Percentiles rank a stretch among this genome's conserved stretches.
These are phyloP conservation scores for Lolium multiflorum DNA, from an alignment of 176 grass and related monocot genomes.

Conservation along the genomic window DNA sequence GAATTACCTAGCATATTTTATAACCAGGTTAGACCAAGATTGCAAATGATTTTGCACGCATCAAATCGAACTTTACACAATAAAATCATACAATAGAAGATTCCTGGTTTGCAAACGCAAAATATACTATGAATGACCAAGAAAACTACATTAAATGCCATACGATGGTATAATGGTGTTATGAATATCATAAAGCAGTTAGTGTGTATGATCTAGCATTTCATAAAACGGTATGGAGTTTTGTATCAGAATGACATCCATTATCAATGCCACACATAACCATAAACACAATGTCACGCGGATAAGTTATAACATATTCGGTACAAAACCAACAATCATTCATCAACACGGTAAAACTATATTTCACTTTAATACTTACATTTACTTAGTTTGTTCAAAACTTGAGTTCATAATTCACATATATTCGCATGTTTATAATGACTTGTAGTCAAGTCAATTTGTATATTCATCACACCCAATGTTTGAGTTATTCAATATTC, in stretches of 20 bases:
- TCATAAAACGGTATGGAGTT: not conserved
- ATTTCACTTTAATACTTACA: too few relatives aligned
- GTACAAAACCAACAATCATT: too few relatives aligned
- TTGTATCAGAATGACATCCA: not conserved
- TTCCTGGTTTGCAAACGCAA: not conserved
- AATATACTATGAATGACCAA: not conserved
- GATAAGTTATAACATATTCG: not conserved
- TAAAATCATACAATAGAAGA: not conserved
- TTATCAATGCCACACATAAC: not conserved
- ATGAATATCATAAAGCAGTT: not conserved
- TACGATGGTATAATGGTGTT: not conserved
- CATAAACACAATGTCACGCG: not conserved
- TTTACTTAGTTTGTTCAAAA: too few relatives aligned
- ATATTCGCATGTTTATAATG: too few relatives aligned
- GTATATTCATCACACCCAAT: too few relatives aligned
- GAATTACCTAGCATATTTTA: conserved; percentile 2
- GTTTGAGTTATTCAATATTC: too few relatives aligned
- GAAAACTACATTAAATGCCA: not conserved
- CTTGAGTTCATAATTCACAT: too few relatives aligned
- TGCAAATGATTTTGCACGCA: not conserved
- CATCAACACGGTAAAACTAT: too few relatives aligned
- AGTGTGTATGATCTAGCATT: not conserved
- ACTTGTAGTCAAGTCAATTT: too few relatives aligned
- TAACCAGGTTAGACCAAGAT: not conserved
- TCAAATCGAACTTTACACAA: not conserved